Evolutionary conservation across 1,139 yeast genomes (phyloP).

Genomic region (Debaryomyces fabryi): DNA sequence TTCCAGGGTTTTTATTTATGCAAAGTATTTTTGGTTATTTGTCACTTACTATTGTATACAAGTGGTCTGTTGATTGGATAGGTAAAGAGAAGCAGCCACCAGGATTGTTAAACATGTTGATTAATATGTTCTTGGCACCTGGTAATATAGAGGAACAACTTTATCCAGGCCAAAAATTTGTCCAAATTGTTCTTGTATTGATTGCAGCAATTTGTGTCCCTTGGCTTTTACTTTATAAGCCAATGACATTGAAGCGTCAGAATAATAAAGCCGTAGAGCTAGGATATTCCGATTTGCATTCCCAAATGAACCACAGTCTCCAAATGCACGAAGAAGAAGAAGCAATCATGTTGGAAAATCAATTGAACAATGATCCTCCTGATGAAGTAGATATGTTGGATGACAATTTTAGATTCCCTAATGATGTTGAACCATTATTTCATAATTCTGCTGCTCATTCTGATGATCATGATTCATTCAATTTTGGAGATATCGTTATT

Average conservation of each 20-base stretch:
- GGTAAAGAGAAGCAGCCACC: slow-evolving; percentile 80
- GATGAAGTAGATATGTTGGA: slow-evolving; percentile 25
- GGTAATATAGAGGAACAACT: slow-evolving; percentile 83
- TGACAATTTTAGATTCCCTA: slow-evolving; percentile 43
- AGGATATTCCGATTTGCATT: slow-evolving; percentile 41
- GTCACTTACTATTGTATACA: slow-evolving; percentile 80
- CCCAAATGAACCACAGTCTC: slow-evolving; percentile 34
- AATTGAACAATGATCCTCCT: slow-evolving; percentile 24
- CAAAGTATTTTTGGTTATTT: slow-evolving; percentile 94
- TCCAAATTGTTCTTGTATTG: slow-evolving; percentile 73
- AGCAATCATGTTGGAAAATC: slow-evolving; percentile 32
- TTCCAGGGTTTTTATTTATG: slow-evolving; percentile 94
- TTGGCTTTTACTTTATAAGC: slow-evolving; percentile 87
- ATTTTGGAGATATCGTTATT: slow-evolving; percentile 91
- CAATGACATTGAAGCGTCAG: slow-evolving; percentile 61
- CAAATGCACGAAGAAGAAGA: slow-evolving; percentile 39
- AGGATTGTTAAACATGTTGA: slow-evolving; percentile 89
- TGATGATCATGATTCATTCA: slow-evolving; percentile 57
- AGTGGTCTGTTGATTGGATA: slow-evolving; percentile 95
- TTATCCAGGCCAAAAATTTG: slow-evolving; percentile 79
- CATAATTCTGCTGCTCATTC: slow-evolving; percentile 32
- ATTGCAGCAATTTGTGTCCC: slow-evolving; percentile 91
- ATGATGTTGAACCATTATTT: slow-evolving; percentile 50
- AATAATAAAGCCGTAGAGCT: slow-evolving; percentile 36
- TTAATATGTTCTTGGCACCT: slow-evolving; percentile 93